These are phyloP conservation scores for Leccinum incarnatum DNA, from an alignment of 768 basidiomycete genomes.

Conservation along the genomic window DNA sequence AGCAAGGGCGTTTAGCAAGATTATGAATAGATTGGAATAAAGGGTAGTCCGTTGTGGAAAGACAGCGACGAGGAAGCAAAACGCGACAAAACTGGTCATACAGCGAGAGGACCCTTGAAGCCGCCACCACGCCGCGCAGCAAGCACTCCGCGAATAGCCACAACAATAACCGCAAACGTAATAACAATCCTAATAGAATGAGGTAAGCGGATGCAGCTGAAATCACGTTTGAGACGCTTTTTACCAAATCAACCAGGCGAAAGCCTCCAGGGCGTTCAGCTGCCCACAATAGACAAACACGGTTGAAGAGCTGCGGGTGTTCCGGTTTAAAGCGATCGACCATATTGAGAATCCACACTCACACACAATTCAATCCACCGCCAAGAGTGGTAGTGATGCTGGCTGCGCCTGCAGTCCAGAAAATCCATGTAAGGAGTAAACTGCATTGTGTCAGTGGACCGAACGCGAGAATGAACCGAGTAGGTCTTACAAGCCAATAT, in stretches of 20 bases:
- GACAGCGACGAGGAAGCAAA: slow-evolving; percentile 2
- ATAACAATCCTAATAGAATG: slow-evolving; percentile 51
- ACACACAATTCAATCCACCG: slow-evolving; percentile 71
- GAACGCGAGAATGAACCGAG: neutral
- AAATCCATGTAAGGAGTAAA: slow-evolving; percentile 67
- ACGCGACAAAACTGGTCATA: slow-evolving; percentile 12
- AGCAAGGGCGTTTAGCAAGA: slow-evolving; percentile 16
- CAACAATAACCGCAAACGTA: slow-evolving; percentile 56
- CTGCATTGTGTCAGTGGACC: slow-evolving; percentile 35
- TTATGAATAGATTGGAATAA: slow-evolving; percentile 2
- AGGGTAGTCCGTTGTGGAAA: neutral
- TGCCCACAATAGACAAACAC: slow-evolving; percentile 67
- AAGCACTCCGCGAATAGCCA: slow-evolving; percentile 58
- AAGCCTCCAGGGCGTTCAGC: slow-evolving; percentile 70
- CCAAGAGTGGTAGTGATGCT: slow-evolving; percentile 64
- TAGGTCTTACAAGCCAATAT: slow-evolving; percentile 56
- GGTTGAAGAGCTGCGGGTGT: slow-evolving; percentile 35
- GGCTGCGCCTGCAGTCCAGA: slow-evolving; percentile 75
- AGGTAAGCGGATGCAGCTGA: neutral
- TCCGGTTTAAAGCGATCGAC: neutral
- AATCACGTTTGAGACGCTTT: slow-evolving; percentile 16
- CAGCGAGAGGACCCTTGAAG: slow-evolving; percentile 52
- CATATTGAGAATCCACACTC: slow-evolving; percentile 18
- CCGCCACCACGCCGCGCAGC: slow-evolving; percentile 68
- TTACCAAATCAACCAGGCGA: slow-evolving; percentile 75